Evolutionary conservation across 306 rosid species (phyloP).

Genomic region (Begonia peltatifolia): DNA sequence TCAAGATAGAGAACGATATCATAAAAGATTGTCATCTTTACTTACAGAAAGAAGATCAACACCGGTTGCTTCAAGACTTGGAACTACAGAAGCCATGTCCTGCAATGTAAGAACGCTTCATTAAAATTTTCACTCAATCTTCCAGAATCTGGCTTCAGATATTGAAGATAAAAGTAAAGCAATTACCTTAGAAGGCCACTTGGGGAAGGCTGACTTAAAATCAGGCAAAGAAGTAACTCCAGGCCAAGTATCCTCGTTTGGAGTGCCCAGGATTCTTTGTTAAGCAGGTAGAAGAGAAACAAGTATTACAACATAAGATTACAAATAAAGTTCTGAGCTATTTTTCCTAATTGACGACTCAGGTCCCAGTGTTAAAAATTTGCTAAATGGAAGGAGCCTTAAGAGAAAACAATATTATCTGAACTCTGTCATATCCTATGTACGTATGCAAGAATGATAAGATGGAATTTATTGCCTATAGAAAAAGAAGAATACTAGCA

Average conservation of each 20-base stretch:
- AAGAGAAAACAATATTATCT: no score
- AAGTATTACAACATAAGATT: neutral
- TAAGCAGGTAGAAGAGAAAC: constrained; percentile 5
- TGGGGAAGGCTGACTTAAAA: constrained; percentile 87
- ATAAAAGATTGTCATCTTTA: constrained; percentile 4
- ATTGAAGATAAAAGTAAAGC: neutral
- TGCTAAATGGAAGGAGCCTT: no score
- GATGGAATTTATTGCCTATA: no score
- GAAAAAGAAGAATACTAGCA: no score
- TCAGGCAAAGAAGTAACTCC: constrained; percentile 97
- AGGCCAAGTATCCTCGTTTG: constrained; percentile 92
- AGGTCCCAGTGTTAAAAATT: no score
- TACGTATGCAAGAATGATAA: no score
- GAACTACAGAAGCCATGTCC: constrained; percentile 73
- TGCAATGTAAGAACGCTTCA: constrained; percentile 16
- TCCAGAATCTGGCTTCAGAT: no score
- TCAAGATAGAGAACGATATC: neutral
- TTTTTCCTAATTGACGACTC: no score
- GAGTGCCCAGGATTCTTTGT: constrained; percentile 87
- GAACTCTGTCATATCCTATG: no score
- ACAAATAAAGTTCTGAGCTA: neutral
- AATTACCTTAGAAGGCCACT: constrained; percentile 76
- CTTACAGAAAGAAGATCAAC: constrained; percentile 88
- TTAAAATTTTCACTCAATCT: neutral
- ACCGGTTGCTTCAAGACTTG: constrained; percentile 75